Percentiles rank a stretch among this genome's conserved stretches.
phyloP scores from a whole-genome alignment of 441 rosid genomes.

The Pelargonium citronellum region DNA sequence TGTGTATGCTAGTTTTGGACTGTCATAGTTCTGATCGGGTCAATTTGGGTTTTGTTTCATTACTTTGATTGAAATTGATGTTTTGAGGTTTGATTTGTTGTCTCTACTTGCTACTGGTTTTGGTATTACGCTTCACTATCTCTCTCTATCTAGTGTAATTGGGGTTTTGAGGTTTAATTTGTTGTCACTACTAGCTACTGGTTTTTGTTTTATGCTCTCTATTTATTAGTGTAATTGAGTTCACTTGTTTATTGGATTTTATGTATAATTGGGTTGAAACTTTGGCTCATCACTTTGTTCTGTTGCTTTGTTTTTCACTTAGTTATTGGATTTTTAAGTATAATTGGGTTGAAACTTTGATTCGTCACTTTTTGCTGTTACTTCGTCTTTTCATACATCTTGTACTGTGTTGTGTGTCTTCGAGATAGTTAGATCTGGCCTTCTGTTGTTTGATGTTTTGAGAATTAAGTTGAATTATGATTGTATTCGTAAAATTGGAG shows the following conservation, averaged over 20 bases:
- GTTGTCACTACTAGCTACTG: too few relatives aligned
- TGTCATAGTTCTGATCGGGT: neutral
- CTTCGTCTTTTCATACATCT: neutral
- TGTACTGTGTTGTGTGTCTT: too few relatives aligned
- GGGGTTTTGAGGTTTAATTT: too few relatives aligned
- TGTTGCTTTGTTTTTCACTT: too few relatives aligned
- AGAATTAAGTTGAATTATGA: neutral
- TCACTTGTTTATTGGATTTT: too few relatives aligned
- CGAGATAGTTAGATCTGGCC: neutral
- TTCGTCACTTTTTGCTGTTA: neutral
- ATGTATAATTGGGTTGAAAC: too few relatives aligned
- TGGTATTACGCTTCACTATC: too few relatives aligned
- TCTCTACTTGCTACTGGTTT: neutral
- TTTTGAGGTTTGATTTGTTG: neutral
- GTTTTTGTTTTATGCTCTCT: too few relatives aligned
- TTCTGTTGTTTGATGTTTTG: neutral
- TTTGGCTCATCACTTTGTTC: too few relatives aligned
- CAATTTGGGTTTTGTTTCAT: neutral
- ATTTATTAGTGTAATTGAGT: too few relatives aligned
- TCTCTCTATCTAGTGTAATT: too few relatives aligned
- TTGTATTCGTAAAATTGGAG: neutral
- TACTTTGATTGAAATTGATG: neutral
- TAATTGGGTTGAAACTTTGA: slow-evolving; percentile 1
- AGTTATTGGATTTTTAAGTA: neutral
- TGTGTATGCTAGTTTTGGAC: neutral